Conservation (phyloP, 371 early-diverging fungal species). For the Gilbertella persicaria region DNA sequence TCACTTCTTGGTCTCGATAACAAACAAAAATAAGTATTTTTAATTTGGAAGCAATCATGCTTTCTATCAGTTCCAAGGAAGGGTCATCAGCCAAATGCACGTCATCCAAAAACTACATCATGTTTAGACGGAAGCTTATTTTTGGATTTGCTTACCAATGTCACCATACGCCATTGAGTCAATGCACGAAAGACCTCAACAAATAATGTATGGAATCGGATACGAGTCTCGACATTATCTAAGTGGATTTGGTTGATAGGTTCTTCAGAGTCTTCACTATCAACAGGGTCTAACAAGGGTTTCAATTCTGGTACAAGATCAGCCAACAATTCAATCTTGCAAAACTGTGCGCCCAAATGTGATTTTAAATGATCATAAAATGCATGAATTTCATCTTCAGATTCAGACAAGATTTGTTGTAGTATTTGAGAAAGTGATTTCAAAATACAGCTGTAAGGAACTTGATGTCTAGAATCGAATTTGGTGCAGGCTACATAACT, state of each 20-base stretch:
- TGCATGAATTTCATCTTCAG: slow-evolving; percentile 36
- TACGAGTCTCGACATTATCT: slow-evolving; percentile 41
- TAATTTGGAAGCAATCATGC: slow-evolving; percentile 33
- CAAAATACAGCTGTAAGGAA: slow-evolving; percentile 42
- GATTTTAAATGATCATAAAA: slow-evolving; percentile 38
- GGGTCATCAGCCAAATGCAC: slow-evolving; percentile 52
- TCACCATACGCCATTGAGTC: slow-evolving; percentile 48
- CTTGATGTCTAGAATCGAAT: slow-evolving; percentile 42
- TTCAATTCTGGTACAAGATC: slow-evolving; percentile 46
- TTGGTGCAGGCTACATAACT: slow-evolving; percentile 45
- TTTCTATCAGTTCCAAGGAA: slow-evolving; percentile 41
- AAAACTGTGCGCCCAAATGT: slow-evolving; percentile 36
- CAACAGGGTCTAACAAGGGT: slow-evolving; percentile 31
- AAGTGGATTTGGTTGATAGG: slow-evolving; percentile 24
- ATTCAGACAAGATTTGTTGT: slow-evolving; percentile 47
- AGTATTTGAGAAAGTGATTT: slow-evolving; percentile 43
- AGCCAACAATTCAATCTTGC: slow-evolving; percentile 34
- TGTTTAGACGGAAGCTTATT: background rate
- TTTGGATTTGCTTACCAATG: slow-evolving; percentile 42
- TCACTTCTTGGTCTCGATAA: slow-evolving; percentile 42
- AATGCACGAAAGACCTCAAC: slow-evolving; percentile 44
- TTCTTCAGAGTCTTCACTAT: slow-evolving; percentile 18
- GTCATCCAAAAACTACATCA: slow-evolving; percentile 43
- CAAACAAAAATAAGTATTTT: slow-evolving; percentile 36
- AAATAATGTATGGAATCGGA: slow-evolving; percentile 44